Evolutionary conservation across 139 green algal species (phyloP), one percentile per base, ranked within the genome.

Genomic region (Chlamydomonas sp.): DNA sequence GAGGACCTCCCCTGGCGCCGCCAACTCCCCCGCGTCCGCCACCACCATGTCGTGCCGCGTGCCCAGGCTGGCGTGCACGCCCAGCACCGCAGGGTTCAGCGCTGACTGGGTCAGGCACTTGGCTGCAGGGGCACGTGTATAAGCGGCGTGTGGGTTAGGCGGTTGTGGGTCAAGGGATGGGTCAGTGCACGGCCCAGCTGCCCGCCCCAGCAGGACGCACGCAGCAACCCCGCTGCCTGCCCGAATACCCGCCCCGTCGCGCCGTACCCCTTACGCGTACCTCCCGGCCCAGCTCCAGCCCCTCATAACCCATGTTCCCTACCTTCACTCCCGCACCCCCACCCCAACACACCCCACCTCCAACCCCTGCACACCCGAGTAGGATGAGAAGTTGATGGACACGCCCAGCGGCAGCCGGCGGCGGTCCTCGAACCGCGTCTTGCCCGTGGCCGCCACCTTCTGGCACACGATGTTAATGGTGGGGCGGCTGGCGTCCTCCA

Each of bases 381-480:
- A 96, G 61, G 84, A 89, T 17, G 94, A 90, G 60, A 93, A 89
- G 89, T 97, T 96, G 80, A 95, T 66, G n/a, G 74, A 77, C 58
- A 95, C 85, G 71, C 94, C 92, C 14, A 97, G 90, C 1, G 94
- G 94, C 71, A 97, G 89, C 63, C 89, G 84, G 2, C 85, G 77
- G 18, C 92, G 79, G 87, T 97, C 92, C 82, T 97, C 94, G 87
- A 97, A 97, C 2, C 94, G 86, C 0, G 94, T 97, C 18, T 93
- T 62, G 14, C 88, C 91, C 57, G 80, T 78, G 79, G 60, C 83
- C 77, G 83, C 5, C 60, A 94, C 86, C 88, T 93, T 94, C 83
- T 95, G 92, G 83, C 84, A 89, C 5, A 96, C 79, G 83, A 96
- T 94, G 88, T 92, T 93, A 85, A 96, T 95, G 81, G 88, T 81